Conservation (phyloP, 176 grass and related monocot species). For the Juncus inflexus region DNA sequence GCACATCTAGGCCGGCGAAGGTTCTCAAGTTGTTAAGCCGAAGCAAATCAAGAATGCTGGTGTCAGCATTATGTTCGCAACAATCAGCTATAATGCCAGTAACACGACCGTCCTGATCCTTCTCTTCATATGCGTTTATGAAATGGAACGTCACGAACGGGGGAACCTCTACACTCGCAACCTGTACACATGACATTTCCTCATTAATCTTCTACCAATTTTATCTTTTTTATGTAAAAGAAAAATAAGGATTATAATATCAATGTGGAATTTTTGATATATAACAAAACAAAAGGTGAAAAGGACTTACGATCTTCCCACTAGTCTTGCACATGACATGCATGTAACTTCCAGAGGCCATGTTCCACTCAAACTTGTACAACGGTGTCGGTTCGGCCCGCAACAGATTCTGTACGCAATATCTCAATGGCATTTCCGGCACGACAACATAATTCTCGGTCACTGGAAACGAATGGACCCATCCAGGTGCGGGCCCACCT, state of each 20-base stretch:
- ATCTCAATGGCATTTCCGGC: constrained; percentile 95
- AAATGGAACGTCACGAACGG: constrained; percentile 97
- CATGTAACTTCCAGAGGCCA: constrained; percentile 75
- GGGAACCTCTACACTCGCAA: constrained; percentile 90
- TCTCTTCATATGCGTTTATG: constrained; percentile 97
- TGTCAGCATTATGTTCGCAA: constrained; percentile 91
- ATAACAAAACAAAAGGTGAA: neutral
- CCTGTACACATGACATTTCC: constrained; percentile 26
- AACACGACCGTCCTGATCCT: constrained; percentile 58
- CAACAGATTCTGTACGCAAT: constrained; percentile 82
- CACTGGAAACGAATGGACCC: constrained; percentile 95
- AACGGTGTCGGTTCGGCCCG: constrained; percentile 88
- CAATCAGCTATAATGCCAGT: constrained; percentile 88
- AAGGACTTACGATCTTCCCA: constrained; percentile 64
- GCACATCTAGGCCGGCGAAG: constrained; percentile 54
- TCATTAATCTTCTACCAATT: neutral
- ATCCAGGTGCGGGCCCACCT: constrained; percentile 75
- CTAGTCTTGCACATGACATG: constrained; percentile 98
- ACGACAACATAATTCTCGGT: constrained; percentile 86
- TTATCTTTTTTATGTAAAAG: neutral
- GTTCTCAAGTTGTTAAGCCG: constrained; percentile 67
- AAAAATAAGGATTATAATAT: too few species aligned
- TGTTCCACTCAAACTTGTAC: constrained; percentile 99
- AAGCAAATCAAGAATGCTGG: constrained; percentile 84
- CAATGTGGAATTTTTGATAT: neutral